Evolutionary conservation across 2,329 filamentous ascomycete genomes (phyloP), one percentile per base, ranked within the genome.

Genomic region (Paraphoma sp.): DNA sequence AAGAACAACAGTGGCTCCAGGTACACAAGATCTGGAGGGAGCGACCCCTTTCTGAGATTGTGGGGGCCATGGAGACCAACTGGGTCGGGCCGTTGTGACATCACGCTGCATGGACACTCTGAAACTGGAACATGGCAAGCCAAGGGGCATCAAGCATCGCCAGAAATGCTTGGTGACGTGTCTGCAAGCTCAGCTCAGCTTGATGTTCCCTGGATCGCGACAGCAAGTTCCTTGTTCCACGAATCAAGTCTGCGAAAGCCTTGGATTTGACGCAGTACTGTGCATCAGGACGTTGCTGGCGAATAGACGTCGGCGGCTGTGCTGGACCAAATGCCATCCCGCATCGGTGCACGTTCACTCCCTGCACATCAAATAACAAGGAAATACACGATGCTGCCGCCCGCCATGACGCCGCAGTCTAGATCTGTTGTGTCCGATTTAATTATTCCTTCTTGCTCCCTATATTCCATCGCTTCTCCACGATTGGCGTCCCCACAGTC

Each of bases 91-190:
- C 48, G 54, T 41, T 12, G 43, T 63, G 61, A 68, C 64, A 64
- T 69, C 66, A 67, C 53, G 17, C 48, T 53, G 58, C 63, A 53
- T 59, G 48, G 49, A 51, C 50, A 48, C 51, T 2, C 48, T 56
- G 59, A 60, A 65, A 60, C 58, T 46, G 59, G 60, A 46, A 42
- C 51, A 43, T 49, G 51, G 50, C 44, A 36, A 57, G 65, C 64
- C 60, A 68, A 70, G 65, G 57, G 59, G 54, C 49, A 31, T 65
- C 63, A 69, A 69, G 67, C 67, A 63, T 62, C 63, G 54, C 56
- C 55, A 63, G 54, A 57, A 52, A 68, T 61, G 65, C 67, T 70
- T 68, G 61, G 62, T 70, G 67, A 70, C 67, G 67, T 70, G 60
- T 60, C 51, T 49, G 38, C 33, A 41, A 45, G 36, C 40, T 43